Conservation (phyloP, 495 filamentous ascomycete species). For the Cladorrhinum samala region DNA sequence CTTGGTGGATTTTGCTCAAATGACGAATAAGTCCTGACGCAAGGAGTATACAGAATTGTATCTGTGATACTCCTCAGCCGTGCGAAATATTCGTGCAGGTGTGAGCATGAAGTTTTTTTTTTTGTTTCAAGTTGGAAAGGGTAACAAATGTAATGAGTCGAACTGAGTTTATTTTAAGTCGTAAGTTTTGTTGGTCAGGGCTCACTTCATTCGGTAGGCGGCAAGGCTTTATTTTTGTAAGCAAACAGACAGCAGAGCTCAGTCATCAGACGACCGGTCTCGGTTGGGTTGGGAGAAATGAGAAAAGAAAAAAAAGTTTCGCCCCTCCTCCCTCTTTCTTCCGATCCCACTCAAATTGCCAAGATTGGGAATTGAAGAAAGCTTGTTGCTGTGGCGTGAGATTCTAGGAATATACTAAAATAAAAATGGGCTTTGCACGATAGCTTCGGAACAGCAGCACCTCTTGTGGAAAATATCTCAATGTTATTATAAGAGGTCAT, state of each 20-base stretch:
- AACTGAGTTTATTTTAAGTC: no score
- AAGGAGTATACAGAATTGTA: constrained; percentile 54
- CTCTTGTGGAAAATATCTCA: constrained; percentile 7
- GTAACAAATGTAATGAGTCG: constrained; percentile 4
- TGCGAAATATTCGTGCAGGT: constrained; percentile 33
- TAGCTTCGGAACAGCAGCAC: constrained; percentile 7
- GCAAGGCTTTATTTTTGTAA: no score
- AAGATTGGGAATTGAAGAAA: not conserved
- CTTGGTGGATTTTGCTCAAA: constrained; percentile 1
- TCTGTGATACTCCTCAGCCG: constrained; percentile 59
- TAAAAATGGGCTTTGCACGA: not conserved
- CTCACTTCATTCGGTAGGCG: no score
- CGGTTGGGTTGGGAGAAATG: not conserved
- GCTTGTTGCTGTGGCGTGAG: constrained; percentile 5
- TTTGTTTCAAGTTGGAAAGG: not conserved
- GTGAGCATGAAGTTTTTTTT: constrained; percentile 27
- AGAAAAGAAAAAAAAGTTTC: not conserved
- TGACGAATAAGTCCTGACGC: constrained; percentile 47
- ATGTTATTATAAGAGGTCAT: constrained; percentile 1
- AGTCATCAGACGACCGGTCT: not conserved
- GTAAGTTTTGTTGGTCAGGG: no score
- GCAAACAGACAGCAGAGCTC: no score
- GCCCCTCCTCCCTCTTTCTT: constrained; percentile 5
- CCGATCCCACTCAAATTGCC: not conserved
- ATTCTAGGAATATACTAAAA: constrained; percentile 2